These are phyloP conservation scores for Nannochloris sp. DNA, from an alignment of 139 green algal species.

Conservation along the genomic window DNA sequence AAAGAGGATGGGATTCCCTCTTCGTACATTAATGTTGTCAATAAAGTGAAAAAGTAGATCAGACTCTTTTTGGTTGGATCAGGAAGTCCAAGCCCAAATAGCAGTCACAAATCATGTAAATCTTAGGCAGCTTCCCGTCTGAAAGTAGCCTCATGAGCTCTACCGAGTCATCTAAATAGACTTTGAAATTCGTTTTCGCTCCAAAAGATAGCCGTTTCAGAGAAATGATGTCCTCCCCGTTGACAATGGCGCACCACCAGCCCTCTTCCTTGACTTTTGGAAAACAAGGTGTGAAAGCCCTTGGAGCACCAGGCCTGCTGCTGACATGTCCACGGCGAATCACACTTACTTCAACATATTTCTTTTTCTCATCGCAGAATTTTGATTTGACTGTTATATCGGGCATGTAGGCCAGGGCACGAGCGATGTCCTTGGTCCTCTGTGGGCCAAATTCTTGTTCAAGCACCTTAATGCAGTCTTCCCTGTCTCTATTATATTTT, in stretches of 20 bases:
- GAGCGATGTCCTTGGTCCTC: not conserved
- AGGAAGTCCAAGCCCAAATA: slow-evolving; percentile 79
- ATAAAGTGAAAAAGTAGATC: not conserved
- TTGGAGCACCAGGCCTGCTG: slow-evolving; percentile 7
- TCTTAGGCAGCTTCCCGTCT: not conserved
- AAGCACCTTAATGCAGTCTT: no score
- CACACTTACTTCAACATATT: not conserved
- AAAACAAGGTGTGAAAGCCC: slow-evolving; percentile 69
- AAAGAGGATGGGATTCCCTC: not conserved
- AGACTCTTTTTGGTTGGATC: not conserved
- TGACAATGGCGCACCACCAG: slow-evolving; percentile 78
- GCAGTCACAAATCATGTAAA: slow-evolving; percentile 75
- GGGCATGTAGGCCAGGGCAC: not conserved
- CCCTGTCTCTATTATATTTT: not conserved
- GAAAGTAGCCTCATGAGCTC: not conserved
- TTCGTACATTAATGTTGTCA: not conserved
- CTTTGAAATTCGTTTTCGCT: slow-evolving; percentile 5
- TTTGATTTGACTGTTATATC: not conserved
- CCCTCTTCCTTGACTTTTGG: slow-evolving; percentile 93
- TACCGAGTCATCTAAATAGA: not conserved
- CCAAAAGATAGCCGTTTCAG: slow-evolving; percentile 71
- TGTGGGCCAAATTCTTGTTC: not conserved
- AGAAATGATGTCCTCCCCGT: slow-evolving; percentile 62
- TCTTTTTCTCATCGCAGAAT: no score
- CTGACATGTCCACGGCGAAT: not conserved